phyloP scores from a whole-genome alignment of 352 stramenopile species.

The Phytophthora sp. region DNA sequence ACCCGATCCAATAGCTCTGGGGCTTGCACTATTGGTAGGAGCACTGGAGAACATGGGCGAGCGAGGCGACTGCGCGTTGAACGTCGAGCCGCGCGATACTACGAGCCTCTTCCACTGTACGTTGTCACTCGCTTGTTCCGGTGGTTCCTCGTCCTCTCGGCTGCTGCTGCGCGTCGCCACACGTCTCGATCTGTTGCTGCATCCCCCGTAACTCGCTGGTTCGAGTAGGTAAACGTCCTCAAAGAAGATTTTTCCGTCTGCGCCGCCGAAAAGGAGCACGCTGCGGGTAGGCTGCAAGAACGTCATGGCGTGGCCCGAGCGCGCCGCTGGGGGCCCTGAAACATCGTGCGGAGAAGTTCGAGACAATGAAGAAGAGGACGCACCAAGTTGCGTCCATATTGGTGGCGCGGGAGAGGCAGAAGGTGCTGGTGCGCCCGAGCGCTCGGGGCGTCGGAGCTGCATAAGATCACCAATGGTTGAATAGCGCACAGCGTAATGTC shows the following conservation, averaged over 20 bases:
- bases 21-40: conserved; percentile 8
- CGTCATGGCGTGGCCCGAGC: conserved; percentile 68
- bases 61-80: conserved; percentile 18
- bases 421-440: conserved; percentile 4
- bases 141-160: not conserved
- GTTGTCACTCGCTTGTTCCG: conserved; percentile 3
- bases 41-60: conserved; percentile 26
- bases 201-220: conserved; percentile 30
- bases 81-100: conserved; percentile 38
- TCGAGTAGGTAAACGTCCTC: conserved; percentile 71
- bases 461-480: conserved; percentile 6
- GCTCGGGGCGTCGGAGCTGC: conserved; percentile 7
- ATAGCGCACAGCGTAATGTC: not conserved
- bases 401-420: not conserved
- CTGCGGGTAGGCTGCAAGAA: conserved; percentile 51
- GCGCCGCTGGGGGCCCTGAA: conserved; percentile 31
- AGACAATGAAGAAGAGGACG: not conserved
- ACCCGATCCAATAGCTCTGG: conserved; percentile 12
- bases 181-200: not conserved
- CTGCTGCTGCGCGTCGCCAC: conserved; percentile 8
- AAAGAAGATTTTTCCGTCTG: conserved; percentile 61
- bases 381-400: conserved; percentile 40
- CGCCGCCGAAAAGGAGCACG: conserved; percentile 69
- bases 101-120: conserved; percentile 65
- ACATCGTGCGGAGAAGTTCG: not conserved